A percentile compares a stretch with the other conserved stretches of the same genome.
Conservation (phyloP, 352 stramenopile species). For the Achlya hypogyna region DNA sequence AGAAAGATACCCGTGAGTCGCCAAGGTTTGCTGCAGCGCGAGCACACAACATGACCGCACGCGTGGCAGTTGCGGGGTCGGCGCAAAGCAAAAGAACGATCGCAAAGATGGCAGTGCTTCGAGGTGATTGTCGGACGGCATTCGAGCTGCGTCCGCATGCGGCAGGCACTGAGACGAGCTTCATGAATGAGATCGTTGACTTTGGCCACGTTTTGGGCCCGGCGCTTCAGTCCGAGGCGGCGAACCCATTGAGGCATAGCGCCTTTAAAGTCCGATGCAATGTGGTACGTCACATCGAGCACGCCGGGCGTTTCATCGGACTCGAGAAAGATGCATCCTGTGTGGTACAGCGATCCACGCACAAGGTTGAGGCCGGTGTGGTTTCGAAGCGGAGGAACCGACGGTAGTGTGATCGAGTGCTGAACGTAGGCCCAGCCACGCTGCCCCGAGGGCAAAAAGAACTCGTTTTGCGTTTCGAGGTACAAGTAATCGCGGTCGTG, state of each 20-base stretch:
- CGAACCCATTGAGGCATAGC: slow-evolving; percentile 14
- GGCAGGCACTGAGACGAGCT: neutral
- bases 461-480: slow-evolving; percentile 13
- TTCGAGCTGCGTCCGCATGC: neutral
- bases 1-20: neutral
- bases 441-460: neutral
- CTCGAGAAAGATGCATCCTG: slow-evolving; percentile 17
- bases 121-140: neutral
- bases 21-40: slow-evolving; percentile 1
- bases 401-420: slow-evolving; percentile 16
- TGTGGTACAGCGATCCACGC: slow-evolving; percentile 14
- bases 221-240: neutral
- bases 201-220: neutral
- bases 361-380: slow-evolving; percentile 1
- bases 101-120: slow-evolving; percentile 15
- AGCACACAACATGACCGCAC: slow-evolving; percentile 11
- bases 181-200: slow-evolving; percentile 15
- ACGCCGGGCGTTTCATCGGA: neutral
- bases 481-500: slow-evolving; percentile 17
- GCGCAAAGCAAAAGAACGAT: slow-evolving; percentile 7
- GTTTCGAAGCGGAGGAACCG: neutral
- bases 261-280: slow-evolving; percentile 14
- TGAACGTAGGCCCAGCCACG: slow-evolving; percentile 11
- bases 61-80: neutral
- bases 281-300: slow-evolving; percentile 1